Percentiles rank a stretch among this genome's conserved stretches.
phyloP scores from a whole-genome alignment of 2,329 filamentous ascomycete genomes.

The Clarireedia homoeocarpa region DNA sequence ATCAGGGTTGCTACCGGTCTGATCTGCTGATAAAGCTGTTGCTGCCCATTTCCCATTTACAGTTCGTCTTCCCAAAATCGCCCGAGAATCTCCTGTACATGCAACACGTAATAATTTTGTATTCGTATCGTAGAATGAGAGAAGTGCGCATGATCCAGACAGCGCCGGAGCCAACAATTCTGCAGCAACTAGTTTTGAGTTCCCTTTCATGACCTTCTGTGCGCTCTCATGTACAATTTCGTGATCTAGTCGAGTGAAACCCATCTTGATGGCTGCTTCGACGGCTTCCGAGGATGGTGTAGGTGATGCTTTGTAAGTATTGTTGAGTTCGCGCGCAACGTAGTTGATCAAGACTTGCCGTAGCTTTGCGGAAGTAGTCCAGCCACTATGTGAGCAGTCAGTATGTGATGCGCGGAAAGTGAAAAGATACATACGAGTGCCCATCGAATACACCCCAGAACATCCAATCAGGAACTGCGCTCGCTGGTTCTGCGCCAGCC shows the following conservation, averaged over 20 bases:
- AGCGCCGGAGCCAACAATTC: slow-evolving; percentile 87
- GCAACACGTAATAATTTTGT: slow-evolving; percentile 87
- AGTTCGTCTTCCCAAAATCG: slow-evolving; percentile 76
- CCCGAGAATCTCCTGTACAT: slow-evolving; percentile 92
- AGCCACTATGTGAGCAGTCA: slow-evolving; percentile 53
- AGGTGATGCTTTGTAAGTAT: slow-evolving; percentile 73
- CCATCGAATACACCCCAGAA: slow-evolving; percentile 99
- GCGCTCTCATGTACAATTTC: slow-evolving; percentile 94
- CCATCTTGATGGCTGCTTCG: slow-evolving; percentile 85
- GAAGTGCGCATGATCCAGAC: slow-evolving; percentile 91
- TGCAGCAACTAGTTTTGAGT: slow-evolving; percentile 83
- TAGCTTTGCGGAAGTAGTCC: slow-evolving; percentile 95
- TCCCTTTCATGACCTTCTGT: slow-evolving; percentile 79
- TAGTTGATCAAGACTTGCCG: slow-evolving; percentile 87
- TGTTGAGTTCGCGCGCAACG: slow-evolving; percentile 86
- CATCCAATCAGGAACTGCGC: slow-evolving; percentile 83
- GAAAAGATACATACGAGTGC: slow-evolving; percentile 58
- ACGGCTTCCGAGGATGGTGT: slow-evolving; percentile 71
- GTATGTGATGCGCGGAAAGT: no score
- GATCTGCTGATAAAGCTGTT: slow-evolving; percentile 81
- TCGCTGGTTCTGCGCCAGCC: slow-evolving; percentile 39
- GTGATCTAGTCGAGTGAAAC: slow-evolving; percentile 80
- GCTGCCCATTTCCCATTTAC: slow-evolving; percentile 85
- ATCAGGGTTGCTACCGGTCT: slow-evolving; percentile 82
- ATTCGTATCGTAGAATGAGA: slow-evolving; percentile 90